Base-by-base conservation (phyloP, 495 filamentous ascomycete species). In the Patellaria atrata region DNA sequence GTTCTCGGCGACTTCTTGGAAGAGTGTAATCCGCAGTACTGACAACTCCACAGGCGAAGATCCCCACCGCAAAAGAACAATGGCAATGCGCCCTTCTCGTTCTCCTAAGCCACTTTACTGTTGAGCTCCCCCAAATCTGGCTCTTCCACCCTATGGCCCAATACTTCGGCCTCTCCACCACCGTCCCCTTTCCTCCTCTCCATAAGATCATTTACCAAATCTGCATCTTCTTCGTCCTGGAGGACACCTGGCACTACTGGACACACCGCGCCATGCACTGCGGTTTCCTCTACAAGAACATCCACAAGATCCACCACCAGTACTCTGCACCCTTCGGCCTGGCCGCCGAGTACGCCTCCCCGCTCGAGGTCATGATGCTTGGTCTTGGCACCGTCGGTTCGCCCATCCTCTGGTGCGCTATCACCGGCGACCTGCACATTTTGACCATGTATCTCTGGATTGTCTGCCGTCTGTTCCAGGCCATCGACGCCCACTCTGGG, bases 241-340 rank as follows among this genome's bases (percentile, higher is more conserved):
- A 97, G 56, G 89, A 97, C 59, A 68, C 91, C 31, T 97, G 91
- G 91, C 89, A 97, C 56, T 97, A 97, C 65, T 97, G 87, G 73
- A 75, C 71, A 31, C 89, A 97, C 61, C 84, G 89, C 43, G 78
- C 79, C 17, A 70, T 97, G 48, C 89, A 97, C 68, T 94, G 86
- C 75, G 85, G 83, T 4, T 79, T 81, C 18, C 74, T 97, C 4
- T 97, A 97, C 71, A 87, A 77, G 59, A 66, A 71, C 46, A 80
- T 97, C 37, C 89, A 97, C 70, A 97, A 97, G 64, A 87, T 97
- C 35, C 89, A 97, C 63, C 89, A 97, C 64, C 83, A 82, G 45
- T 97, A 97, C 63, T 92, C 85, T 11, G 91, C 89, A 5, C 89
- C 89, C 10, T 97, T 97, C 52, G 89, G 89, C 38, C 67, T 97